phyloP scores from a whole-genome alignment of 495 filamentous ascomycete species.

The Hyphodiscus hymeniophilus region DNA sequence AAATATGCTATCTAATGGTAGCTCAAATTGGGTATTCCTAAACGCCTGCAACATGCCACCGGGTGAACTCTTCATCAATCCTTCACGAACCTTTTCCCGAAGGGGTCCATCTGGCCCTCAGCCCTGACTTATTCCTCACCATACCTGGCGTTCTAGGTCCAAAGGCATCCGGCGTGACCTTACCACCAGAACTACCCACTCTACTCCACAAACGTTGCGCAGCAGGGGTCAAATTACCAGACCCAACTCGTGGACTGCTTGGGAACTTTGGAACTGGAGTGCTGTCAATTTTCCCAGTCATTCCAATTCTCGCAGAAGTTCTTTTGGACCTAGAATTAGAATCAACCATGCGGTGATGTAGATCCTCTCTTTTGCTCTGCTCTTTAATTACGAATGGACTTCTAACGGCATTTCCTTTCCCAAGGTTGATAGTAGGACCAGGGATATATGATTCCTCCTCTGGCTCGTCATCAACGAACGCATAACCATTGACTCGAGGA shows the following conservation, averaged over 20 bases:
- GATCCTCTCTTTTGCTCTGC: conserved; percentile 66
- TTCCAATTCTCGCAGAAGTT: conserved; percentile 34
- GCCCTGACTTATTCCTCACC: conserved; percentile 24
- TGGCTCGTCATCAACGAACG: conserved; percentile 83
- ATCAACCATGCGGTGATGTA: conserved; percentile 91
- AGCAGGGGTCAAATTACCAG: conserved; percentile 65
- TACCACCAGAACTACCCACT: conserved; percentile 47
- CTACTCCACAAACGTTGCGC: conserved; percentile 67
- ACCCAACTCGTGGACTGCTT: conserved; percentile 59
- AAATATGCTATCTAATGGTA: no score
- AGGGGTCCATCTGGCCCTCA: conserved; percentile 49
- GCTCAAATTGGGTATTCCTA: no score
- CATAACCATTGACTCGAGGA: conserved; percentile 83
- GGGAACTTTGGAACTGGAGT: conserved; percentile 64
- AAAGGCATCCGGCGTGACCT: conserved; percentile 41
- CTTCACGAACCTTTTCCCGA: background rate
- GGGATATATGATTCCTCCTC: conserved; percentile 23
- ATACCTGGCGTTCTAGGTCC: conserved; percentile 30
- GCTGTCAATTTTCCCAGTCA: conserved; percentile 47
- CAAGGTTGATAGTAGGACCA: conserved; percentile 34
- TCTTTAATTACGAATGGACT: conserved; percentile 80
- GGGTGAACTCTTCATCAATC: no score
- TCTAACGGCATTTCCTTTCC: conserved; percentile 50
- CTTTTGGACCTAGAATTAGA: conserved; percentile 67
- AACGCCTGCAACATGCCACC: no score